Evolutionary conservation across 495 filamentous ascomycete genomes (phyloP).

Genomic region (Penicillium fimorum): DNA sequence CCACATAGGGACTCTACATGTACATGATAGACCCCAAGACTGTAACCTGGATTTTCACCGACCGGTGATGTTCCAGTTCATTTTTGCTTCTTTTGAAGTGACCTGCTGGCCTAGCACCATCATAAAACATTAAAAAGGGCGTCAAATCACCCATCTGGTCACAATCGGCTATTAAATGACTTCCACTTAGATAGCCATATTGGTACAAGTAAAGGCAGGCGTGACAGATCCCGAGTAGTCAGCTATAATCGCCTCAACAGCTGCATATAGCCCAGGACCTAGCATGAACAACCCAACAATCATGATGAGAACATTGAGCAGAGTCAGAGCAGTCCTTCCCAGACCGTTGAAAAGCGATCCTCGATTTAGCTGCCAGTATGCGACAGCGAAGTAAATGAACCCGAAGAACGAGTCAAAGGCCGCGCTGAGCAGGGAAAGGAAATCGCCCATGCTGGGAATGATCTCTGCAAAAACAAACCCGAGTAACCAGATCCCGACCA

Average conservation of each 20-base stretch:
- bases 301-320: slow-evolving; percentile 44
- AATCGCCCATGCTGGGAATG: slow-evolving; percentile 50
- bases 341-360: slow-evolving; percentile 32
- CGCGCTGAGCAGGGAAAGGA: slow-evolving; percentile 52
- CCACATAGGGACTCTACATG: not conserved
- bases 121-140: not conserved
- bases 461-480: slow-evolving; percentile 53
- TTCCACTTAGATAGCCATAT: slow-evolving; percentile 36
- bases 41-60: not conserved
- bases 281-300: slow-evolving; percentile 47
- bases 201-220: slow-evolving; percentile 49
- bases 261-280: slow-evolving; percentile 51
- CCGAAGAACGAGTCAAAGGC: slow-evolving; percentile 42
- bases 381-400: slow-evolving; percentile 47
- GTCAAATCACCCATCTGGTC: not conserved
- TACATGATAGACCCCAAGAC: not conserved
- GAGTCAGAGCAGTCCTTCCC: slow-evolving; percentile 35
- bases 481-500: slow-evolving; percentile 43
- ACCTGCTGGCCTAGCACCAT: not conserved
- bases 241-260: slow-evolving; percentile 51
- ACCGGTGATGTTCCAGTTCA: not conserved
- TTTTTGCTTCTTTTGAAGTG: not conserved
- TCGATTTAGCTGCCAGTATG: slow-evolving; percentile 49
- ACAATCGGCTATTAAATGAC: not conserved
- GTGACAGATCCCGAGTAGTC: slow-evolving; percentile 41